Evolutionary conservation across 768 basidiomycete species (phyloP), one percentile per base, ranked within the genome.

Genomic region (Tephrocybe sp.): DNA sequence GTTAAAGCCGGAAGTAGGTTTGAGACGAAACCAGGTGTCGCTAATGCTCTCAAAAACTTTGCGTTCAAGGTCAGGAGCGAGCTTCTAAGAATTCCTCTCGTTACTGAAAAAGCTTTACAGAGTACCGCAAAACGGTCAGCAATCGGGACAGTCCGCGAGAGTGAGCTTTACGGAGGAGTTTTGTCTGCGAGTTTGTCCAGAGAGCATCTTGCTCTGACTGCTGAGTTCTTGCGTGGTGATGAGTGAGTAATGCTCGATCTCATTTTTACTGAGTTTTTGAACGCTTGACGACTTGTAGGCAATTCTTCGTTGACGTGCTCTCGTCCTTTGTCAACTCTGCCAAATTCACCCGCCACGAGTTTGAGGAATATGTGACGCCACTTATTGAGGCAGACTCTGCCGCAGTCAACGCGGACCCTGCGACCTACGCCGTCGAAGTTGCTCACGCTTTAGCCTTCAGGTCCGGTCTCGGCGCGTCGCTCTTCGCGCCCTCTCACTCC

Each of bases 1-100:
- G 83, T 97, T 69, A 96, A 94, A 70, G 96, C 92, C 48, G 96
- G 96, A 47, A 85, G 85, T 63, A 77, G 97, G 62, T 94, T 84
- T 67, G 89, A 99, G 76, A 70, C 83, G 55, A 87, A 87, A 64
- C 83, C 92, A 35, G 96, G 96, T 60, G 83, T 93, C 51, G 94
- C 96, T 2, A 91, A 96, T 75, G 87, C 84, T 53, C 79, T 98
- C 69, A 97, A 97, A 81, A 95, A 93, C 83, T 98, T 94, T 80
- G 88, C 94, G 52, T 98, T 96, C 86, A 98, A 97, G 89, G 96
- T 98, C 64, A 24, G 37, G 11, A 39, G 40, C 4, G 45, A 27
- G 16, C 18, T 19, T 25, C 25, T 18, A 42, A 44, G 38, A 19
- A 2, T 28, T 18, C 19, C 18, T 25, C 9, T 16, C 16, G 28